Base-by-base conservation (phyloP, 1,284 basidiomycete species). In the Microbotryum silenes-acaulis region DNA sequence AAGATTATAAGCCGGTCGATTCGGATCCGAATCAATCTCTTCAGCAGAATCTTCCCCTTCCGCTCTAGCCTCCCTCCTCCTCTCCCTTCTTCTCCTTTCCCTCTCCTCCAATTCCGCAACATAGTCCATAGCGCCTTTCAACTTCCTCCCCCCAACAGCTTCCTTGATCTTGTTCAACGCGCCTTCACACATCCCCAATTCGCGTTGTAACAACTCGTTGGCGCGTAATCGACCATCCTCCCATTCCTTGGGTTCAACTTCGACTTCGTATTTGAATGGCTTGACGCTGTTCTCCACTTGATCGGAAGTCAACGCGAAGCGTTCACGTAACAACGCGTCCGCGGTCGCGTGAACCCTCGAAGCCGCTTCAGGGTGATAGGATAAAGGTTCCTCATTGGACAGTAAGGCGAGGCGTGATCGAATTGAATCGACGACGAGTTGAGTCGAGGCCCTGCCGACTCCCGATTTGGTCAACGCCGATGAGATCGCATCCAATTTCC, bases 251-350 rank as follows among this genome's bases (percentile, higher is more conserved):
- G 82, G 81, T 67, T 96, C 90, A 6, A 82, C 75, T 72, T 97
- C 92, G 20, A 92, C 83, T 72, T 92, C 91, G 75, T 97, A 97
- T 80, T 98, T 97, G 83, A 86, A 97, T 37, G 96, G 96, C 78
- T 98, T 99, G 80, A 99, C 96, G 76, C 91, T 96, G 77, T 98
- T 99, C 80, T 99, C 96, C 9, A 99, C 96, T 77, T 98, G 94
- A 74, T 99, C 96, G 1, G 91, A 87, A 4, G 96, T 92, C 59
- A 97, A 77, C 10, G 89, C 88, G 64, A 97, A 88, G 3, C 94
- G 83, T 72, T 97, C 92, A 54, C 92, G 82, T 60, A 99, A 78
- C 71, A 99, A 94, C 72, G 82, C 85, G 75, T 96, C 91, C 18
- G 89, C 89, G 75, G 97, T 96, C 71, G 92, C 83, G 59, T 90